Conservation (phyloP, 2,329 filamentous ascomycete genomes). For the Cladobotryum protrusum region DNA sequence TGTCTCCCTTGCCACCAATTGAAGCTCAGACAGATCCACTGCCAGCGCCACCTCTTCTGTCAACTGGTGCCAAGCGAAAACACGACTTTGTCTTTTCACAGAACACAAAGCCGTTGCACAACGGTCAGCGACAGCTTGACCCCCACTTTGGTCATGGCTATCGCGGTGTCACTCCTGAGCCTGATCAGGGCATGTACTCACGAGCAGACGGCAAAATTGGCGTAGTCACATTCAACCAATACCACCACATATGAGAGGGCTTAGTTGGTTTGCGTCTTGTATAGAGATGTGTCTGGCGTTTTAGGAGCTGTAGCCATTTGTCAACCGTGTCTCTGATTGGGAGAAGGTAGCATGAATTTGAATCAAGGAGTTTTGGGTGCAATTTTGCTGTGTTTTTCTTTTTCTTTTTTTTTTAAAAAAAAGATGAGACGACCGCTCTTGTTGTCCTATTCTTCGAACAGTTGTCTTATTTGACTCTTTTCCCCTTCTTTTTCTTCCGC, state of each 20-base stretch:
- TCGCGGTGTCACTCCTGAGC: slow-evolving; percentile 22
- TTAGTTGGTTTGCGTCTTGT: background rate
- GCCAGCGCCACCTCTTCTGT: slow-evolving; percentile 20
- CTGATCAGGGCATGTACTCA: slow-evolving; percentile 27
- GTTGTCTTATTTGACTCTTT: too few species aligned
- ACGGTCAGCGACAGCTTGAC: slow-evolving; percentile 33
- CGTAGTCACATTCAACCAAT: slow-evolving; percentile 26
- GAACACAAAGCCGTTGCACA: slow-evolving; percentile 27
- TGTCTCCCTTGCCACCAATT: slow-evolving; percentile 30
- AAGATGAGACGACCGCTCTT: too few species aligned
- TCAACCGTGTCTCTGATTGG: background rate
- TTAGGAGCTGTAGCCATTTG: background rate
- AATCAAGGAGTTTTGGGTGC: background rate
- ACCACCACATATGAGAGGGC: slow-evolving; percentile 13
- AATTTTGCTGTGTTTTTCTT: background rate
- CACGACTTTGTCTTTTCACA: slow-evolving; percentile 30
- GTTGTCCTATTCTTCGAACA: too few species aligned
- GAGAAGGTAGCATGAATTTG: background rate
- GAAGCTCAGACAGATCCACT: slow-evolving; percentile 28
- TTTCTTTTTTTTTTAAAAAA: background rate
- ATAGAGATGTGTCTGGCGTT: background rate
- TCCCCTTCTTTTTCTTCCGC: too few species aligned
- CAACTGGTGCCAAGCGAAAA: slow-evolving; percentile 32
- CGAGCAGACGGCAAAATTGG: slow-evolving; percentile 30
- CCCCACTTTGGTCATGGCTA: slow-evolving; percentile 21